Evolutionary conservation across 257 asterid genomes (phyloP).

Genomic region (Coffea eugenioides): DNA sequence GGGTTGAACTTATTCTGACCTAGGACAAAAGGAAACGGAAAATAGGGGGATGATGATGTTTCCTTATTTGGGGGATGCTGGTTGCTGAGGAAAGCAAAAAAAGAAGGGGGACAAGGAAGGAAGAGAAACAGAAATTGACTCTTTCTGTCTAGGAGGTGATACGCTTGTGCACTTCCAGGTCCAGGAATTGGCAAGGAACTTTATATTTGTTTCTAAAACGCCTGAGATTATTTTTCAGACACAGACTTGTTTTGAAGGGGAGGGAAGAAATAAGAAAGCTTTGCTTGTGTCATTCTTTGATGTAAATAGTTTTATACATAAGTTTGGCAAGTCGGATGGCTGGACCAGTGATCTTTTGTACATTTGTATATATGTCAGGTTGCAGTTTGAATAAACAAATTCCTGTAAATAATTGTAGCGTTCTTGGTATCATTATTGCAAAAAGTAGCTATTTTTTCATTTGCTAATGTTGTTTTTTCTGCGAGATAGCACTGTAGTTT

Average conservation of each 20-base stretch:
- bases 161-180: neutral
- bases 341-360: constrained; percentile 4
- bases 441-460: neutral
- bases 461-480: neutral
- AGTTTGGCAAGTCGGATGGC: neutral
- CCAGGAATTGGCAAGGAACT: constrained; percentile 9
- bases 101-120: neutral
- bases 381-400: neutral
- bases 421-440: constrained; percentile 8
- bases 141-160: neutral
- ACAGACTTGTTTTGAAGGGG: neutral
- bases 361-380: constrained; percentile 4
- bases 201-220: neutral
- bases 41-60: constrained; percentile 13
- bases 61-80: neutral
- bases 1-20: neutral
- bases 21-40: constrained; percentile 3
- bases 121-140: neutral
- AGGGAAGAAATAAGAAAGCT: neutral
- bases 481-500: neutral
- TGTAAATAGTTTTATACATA: constrained; percentile 26
- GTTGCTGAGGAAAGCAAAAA: constrained; percentile 2
- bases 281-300: constrained; percentile 26
- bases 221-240: neutral
- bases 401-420: constrained; percentile 19